A percentile compares a stretch with the other conserved stretches of the same genome.
phyloP scores from a whole-genome alignment of 192 early-diverging fungal genomes.

The Coemansia sp. region DNA sequence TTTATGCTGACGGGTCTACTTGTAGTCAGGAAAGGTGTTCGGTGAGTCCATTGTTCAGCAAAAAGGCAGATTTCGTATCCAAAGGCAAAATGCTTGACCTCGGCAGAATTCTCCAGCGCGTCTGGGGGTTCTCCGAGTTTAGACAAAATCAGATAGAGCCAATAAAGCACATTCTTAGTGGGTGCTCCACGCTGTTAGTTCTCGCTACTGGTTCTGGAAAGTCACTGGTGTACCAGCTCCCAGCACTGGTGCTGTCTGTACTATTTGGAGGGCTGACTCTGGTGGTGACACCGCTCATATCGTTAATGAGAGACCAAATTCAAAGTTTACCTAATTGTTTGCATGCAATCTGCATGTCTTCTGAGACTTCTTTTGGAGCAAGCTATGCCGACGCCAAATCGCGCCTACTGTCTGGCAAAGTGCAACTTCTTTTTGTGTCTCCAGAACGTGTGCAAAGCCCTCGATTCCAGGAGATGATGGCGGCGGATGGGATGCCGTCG shows the following conservation, averaged over 20 bases:
- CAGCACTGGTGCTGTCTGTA: constrained; percentile 61
- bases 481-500: constrained; percentile 49
- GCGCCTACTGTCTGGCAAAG: constrained; percentile 49
- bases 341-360: constrained; percentile 64
- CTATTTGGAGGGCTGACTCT: constrained; percentile 56
- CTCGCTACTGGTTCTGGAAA: constrained; percentile 71
- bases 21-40: not conserved
- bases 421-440: constrained; percentile 73
- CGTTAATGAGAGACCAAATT: constrained; percentile 86
- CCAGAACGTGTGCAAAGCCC: constrained; percentile 70
- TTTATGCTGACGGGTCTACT: not conserved
- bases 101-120: constrained; percentile 41
- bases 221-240: constrained; percentile 79
- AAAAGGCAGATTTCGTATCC: not conserved
- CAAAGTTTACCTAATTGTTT: constrained; percentile 62
- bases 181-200: constrained; percentile 55
- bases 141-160: constrained; percentile 55
- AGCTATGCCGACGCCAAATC: constrained; percentile 18
- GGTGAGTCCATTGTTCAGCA: not conserved
- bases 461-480: constrained; percentile 60
- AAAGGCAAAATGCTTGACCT: constrained; percentile 38
- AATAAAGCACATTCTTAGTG: constrained; percentile 47
- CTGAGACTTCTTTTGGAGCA: constrained; percentile 30
- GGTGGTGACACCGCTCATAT: constrained; percentile 79
- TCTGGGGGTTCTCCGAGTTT: constrained; percentile 53